phyloP scores from a whole-genome alignment of 2,329 filamentous ascomycete species.

The Bipolaris bicolor region DNA sequence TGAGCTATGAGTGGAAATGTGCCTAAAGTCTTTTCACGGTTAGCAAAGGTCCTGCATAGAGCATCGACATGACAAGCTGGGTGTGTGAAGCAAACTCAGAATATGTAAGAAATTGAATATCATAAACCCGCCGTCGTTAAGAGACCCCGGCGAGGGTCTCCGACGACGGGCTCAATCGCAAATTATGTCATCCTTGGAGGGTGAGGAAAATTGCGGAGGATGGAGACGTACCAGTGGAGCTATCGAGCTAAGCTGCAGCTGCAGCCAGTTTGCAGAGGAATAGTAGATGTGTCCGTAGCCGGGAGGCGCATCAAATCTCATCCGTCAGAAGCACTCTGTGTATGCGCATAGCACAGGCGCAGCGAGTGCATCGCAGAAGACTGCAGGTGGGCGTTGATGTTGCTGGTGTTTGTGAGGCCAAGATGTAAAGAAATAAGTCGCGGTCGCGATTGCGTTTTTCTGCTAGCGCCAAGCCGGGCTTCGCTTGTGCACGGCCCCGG shows the following conservation, averaged over 20 bases:
- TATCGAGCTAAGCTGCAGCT: conserved; percentile 1
- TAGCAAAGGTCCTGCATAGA: not conserved
- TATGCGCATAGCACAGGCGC: not conserved
- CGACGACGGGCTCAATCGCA: conserved; percentile 92
- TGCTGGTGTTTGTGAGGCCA: conserved; percentile 3
- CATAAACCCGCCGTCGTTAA: conserved; percentile 75
- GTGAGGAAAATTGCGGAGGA: conserved; percentile 9
- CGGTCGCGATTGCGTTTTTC: conserved; percentile 23
- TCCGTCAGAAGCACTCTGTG: not conserved
- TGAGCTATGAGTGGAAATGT: not conserved
- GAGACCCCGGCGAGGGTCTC: conserved; percentile 91
- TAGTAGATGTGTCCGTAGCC: not conserved
- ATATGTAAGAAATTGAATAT: conserved; percentile 99
- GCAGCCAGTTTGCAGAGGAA: conserved; percentile 8
- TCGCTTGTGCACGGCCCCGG: conserved; percentile 18
- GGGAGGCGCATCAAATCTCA: not conserved
- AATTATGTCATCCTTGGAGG: conserved; percentile 90
- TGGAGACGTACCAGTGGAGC: conserved; percentile 31
- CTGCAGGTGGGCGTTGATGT: not conserved
- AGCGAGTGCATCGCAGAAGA: not conserved
- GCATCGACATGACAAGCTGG: not conserved
- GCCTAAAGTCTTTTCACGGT: conserved; percentile 6
- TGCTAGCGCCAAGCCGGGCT: conserved; percentile 18
- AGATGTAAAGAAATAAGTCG: conserved; percentile 12
- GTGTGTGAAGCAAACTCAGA: conserved; percentile 66